These are phyloP conservation scores for Henckelia pumila DNA, from an alignment of 257 asterid genomes.

Conservation along the genomic window DNA sequence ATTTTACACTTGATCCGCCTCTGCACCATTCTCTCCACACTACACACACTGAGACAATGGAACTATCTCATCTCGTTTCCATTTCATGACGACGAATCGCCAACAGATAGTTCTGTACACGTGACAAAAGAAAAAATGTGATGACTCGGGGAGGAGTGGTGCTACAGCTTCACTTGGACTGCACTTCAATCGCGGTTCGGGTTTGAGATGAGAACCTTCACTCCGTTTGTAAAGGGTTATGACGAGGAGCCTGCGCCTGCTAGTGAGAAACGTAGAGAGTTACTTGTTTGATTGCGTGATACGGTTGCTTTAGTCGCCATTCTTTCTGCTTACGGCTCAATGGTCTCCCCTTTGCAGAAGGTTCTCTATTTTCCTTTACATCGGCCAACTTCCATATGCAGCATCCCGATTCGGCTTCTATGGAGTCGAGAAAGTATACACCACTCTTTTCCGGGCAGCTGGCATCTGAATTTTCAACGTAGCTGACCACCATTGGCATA, in stretches of 20 bases:
- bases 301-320: constrained; percentile 53
- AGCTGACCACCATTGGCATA: constrained; percentile 71
- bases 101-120: no score
- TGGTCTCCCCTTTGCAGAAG: constrained; percentile 78
- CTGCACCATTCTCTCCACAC: no score
- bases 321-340: constrained; percentile 79
- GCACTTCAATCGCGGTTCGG: background rate
- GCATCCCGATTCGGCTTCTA: constrained; percentile 57
- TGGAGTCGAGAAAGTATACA: constrained; percentile 56
- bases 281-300: constrained; percentile 42
- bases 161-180: background rate
- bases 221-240: background rate
- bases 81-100: no score
- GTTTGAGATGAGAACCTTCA: background rate
- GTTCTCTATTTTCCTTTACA: constrained; percentile 85
- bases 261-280: constrained; percentile 46
- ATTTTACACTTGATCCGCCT: no score
- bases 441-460: constrained; percentile 44
- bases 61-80: no score
- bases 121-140: no score
- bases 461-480: constrained; percentile 39
- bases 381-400: constrained; percentile 88
- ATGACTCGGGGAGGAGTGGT: background rate
- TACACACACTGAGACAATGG: no score
- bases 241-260: background rate